A percentile compares a stretch with the other conserved stretches of the same genome.
phyloP scores from a whole-genome alignment of 2,329 filamentous ascomycete species.

The Aspergillus nomiae region DNA sequence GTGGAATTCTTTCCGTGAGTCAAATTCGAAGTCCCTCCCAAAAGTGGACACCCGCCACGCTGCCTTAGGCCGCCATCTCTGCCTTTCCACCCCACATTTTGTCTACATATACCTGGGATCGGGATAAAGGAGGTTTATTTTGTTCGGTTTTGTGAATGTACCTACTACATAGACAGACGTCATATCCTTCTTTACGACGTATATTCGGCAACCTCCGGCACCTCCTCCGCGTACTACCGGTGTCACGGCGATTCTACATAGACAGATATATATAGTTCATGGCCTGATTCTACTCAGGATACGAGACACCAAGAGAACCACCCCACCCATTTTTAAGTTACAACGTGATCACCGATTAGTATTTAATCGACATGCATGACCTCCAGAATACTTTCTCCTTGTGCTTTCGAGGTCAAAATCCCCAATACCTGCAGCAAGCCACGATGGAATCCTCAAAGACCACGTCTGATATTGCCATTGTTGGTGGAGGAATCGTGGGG shows the following conservation, averaged over 20 bases:
- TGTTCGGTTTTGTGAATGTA: not conserved
- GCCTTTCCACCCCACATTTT: not conserved
- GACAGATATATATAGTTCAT: not conserved
- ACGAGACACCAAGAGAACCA: not conserved
- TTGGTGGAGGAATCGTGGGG: slow-evolving; percentile 39
- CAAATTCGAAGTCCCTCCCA: not conserved
- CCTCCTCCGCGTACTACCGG: not conserved
- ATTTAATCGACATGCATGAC: not conserved
- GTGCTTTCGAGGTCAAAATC: slow-evolving; percentile 4
- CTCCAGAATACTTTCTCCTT: not conserved
- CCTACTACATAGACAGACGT: not conserved
- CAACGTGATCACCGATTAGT: not conserved
- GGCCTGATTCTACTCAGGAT: not conserved
- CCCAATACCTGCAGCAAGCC: not conserved
- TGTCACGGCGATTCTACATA: not conserved
- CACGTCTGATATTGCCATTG: slow-evolving; percentile 22
- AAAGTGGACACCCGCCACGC: not conserved
- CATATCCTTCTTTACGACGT: not conserved
- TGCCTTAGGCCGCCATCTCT: not conserved
- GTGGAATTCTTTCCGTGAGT: not conserved
- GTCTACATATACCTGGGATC: not conserved
- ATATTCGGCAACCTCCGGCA: not conserved
- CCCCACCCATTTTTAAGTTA: not conserved
- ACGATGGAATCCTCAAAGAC: slow-evolving; percentile 1
- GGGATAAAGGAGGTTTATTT: not conserved